Evolutionary conservation across 495 filamentous ascomycete species (phyloP), one percentile per base, ranked within the genome.

Genomic region (Umbilicaria muhlenbergii): DNA sequence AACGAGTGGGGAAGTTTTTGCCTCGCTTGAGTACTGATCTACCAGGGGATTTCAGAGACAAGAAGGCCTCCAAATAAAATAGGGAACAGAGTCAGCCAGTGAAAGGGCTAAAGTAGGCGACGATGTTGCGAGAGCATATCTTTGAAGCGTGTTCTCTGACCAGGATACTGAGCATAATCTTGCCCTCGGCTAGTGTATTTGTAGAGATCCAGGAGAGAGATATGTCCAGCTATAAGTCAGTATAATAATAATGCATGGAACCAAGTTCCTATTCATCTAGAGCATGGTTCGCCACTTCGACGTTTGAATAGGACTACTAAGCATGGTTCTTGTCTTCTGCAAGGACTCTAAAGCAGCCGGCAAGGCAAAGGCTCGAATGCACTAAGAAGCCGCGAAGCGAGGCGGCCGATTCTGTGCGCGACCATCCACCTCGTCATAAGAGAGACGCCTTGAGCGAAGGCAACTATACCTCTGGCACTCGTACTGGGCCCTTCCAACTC

Each of bases 1-100:
- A 70, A 51, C 67, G 72, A 41, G 83, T 96, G 32, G 83, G 84
- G 14, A 81, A 72, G 47, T 94, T 94, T 53, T 54, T 94, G 13
- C 92, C 91, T 13, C 80, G 68, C 38, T 51, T 73, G 11, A 68
- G 66, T 15, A 58, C 62, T 8, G 58, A 67, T 43, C 59, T 68
- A 3, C 58, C 59, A 1, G 58, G 57, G 7, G 52, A 62, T 39
- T 60, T 60, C 41, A 58, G 53, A 32, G 59, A 62, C 42, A 46
- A 58, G 41, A 35, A 39, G 31, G 21, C 12, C 38, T 38, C 12
- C 15, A 50, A 50, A 24, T 16, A 8, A 41, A 19, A 10, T 28
- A 8, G 11, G 41, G 35, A 42, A 15, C 41, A 45, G 2, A n/a
- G 1, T 28, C n/a, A 21, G 11, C 32, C 45, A 32, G 8, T 15